Conservation (phyloP, 202 grass and related monocot genomes). For the Carex arenaria region DNA sequence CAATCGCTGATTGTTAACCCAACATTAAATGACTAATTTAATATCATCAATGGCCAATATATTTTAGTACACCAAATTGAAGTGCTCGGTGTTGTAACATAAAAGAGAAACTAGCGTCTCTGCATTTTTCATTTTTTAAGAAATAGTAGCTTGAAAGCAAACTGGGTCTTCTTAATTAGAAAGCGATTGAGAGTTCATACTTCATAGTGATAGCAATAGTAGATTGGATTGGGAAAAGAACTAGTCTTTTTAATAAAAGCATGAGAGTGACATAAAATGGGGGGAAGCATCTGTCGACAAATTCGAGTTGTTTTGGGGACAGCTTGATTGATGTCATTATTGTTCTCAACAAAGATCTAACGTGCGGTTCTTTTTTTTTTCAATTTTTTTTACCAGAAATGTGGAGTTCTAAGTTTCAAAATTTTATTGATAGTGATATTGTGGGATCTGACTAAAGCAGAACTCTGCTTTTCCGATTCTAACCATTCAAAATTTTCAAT, state of each 20-base stretch:
- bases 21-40: background rate
- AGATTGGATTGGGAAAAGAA: background rate
- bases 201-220: background rate
- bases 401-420: too few species aligned
- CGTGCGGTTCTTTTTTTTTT: background rate
- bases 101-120: background rate
- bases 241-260: conserved; percentile 4
- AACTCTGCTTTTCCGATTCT: too few species aligned
- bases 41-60: background rate
- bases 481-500: too few species aligned
- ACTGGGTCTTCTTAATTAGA: background rate
- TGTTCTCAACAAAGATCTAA: background rate
- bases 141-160: conserved; percentile 1
- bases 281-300: background rate
- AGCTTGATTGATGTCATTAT: conserved; percentile 11
- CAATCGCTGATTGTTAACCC: background rate
- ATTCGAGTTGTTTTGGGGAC: conserved; percentile 13
- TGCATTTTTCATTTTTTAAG: background rate
- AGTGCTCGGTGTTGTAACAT: background rate
- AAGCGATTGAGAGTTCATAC: background rate
- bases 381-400: too few species aligned
- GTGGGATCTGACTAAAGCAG: too few species aligned
- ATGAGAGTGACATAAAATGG: conserved; percentile 7
- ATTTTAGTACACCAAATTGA: background rate
- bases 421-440: too few species aligned